phyloP scores from a whole-genome alignment of 345 rosid species.

The Corchorus olitorius region DNA sequence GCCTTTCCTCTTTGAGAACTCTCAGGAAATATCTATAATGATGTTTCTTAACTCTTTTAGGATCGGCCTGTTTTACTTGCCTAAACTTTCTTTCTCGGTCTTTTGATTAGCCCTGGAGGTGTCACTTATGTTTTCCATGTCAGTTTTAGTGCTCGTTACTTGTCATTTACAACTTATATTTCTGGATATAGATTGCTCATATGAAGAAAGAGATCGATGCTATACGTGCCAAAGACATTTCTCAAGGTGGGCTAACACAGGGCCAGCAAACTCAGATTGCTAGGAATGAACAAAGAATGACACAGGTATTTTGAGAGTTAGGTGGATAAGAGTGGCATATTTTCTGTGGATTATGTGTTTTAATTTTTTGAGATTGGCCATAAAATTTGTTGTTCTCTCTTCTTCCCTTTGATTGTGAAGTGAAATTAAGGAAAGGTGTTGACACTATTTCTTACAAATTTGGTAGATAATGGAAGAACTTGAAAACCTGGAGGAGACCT shows the following conservation, averaged over 20 bases:
- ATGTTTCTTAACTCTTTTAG: background rate
- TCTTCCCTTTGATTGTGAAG: slow-evolving; percentile 8
- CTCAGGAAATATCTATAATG: background rate
- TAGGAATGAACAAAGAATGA: slow-evolving; percentile 90
- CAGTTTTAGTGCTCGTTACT: background rate
- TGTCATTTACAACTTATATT: background rate
- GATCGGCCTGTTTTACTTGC: background rate
- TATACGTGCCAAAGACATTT: slow-evolving; percentile 91
- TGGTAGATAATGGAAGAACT: slow-evolving; percentile 86
- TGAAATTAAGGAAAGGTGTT: background rate
- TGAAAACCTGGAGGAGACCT: slow-evolving; percentile 94
- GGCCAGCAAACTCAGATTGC: slow-evolving; percentile 99
- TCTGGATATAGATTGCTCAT: slow-evolving; percentile 69
- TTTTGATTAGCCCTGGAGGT: background rate
- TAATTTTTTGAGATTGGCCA: background rate
- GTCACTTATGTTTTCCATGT: background rate
- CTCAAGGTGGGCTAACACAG: slow-evolving; percentile 96
- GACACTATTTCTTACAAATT: slow-evolving; percentile 9
- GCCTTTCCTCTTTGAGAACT: slow-evolving; percentile 4
- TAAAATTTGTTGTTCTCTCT: background rate
- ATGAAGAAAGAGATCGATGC: slow-evolving; percentile 97
- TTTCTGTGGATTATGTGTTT: background rate
- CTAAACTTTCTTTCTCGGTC: background rate
- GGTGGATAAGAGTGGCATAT: slow-evolving; percentile 11
- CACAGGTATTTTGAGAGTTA: slow-evolving; percentile 66